Evolutionary conservation across 441 rosid species (phyloP).

Genomic region (Erodium chrysanthum): DNA sequence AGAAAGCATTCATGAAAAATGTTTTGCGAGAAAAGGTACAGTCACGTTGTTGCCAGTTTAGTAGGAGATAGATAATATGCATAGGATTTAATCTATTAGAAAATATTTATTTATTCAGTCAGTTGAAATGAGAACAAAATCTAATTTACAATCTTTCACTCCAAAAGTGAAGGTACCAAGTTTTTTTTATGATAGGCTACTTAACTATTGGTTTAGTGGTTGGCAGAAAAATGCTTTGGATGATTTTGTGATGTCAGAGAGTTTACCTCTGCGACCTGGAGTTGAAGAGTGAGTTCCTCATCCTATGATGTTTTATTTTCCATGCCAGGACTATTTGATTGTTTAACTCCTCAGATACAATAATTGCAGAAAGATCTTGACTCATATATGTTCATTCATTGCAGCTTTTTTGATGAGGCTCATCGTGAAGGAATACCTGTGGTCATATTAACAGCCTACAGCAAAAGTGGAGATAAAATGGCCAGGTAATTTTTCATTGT

Average conservation of each 20-base stretch:
- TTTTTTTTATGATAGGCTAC: constrained; percentile 10
- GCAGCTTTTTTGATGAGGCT: constrained; percentile 54
- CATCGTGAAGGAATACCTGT: constrained; percentile 14
- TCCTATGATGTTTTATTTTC: constrained; percentile 7
- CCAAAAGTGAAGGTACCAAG: constrained; percentile 3
- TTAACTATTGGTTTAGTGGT: constrained; percentile 22
- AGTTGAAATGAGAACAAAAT: not conserved
- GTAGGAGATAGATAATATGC: not conserved
- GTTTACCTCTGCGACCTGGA: constrained; percentile 73
- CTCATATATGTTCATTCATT: constrained; percentile 7
- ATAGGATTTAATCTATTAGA: not conserved
- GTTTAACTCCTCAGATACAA: not conserved
- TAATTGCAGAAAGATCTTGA: not conserved
- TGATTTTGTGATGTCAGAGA: constrained; percentile 52
- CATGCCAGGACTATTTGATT: not conserved
- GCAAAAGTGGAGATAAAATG: constrained; percentile 58
- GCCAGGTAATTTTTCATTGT: constrained; percentile 41
- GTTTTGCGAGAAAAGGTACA: constrained; percentile 67
- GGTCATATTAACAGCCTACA: constrained; percentile 31
- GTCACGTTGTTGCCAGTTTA: not conserved
- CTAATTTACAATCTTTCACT: not conserved
- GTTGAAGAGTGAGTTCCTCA: constrained; percentile 56
- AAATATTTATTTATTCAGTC: not conserved
- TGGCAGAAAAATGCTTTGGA: constrained; percentile 67
- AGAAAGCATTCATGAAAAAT: constrained; percentile 51